These are phyloP conservation scores for Fraxinus quadrangulata DNA, from an alignment of 257 asterid genomes.

Conservation along the genomic window DNA sequence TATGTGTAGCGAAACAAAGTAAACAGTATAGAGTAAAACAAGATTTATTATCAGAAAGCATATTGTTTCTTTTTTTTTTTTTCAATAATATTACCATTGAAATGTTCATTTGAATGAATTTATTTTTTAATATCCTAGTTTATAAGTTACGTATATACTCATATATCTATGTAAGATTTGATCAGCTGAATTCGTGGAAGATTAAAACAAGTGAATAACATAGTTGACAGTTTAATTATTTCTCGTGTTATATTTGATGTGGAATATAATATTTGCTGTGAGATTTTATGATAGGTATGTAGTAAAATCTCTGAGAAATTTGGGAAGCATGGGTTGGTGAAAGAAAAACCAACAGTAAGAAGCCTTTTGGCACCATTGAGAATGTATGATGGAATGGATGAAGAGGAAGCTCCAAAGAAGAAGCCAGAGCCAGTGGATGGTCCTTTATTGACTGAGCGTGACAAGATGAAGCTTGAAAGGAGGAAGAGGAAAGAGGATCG, in stretches of 20 bases:
- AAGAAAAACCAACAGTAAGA: slow-evolving; percentile 86
- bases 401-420: slow-evolving; percentile 77
- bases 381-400: slow-evolving; percentile 98
- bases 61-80: neutral
- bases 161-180: neutral
- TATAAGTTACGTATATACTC: neutral
- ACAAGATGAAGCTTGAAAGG: slow-evolving; percentile 90
- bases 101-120: neutral
- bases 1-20: neutral
- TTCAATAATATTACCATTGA: neutral
- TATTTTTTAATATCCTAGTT: neutral
- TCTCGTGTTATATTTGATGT: neutral
- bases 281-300: slow-evolving; percentile 55
- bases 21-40: neutral
- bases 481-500: slow-evolving; percentile 95
- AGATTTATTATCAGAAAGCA: neutral
- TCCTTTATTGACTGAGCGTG: slow-evolving; percentile 93
- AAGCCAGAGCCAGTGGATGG: slow-evolving; percentile 97
- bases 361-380: slow-evolving; percentile 88
- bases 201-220: neutral
- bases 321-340: slow-evolving; percentile 88
- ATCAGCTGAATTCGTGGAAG: neutral
- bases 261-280: slow-evolving; percentile 13
- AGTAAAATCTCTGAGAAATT: slow-evolving; percentile 78
- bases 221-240: neutral